phyloP scores from a whole-genome alignment of 192 early-diverging fungal species.

The Rhizoclosmatium globosum region DNA sequence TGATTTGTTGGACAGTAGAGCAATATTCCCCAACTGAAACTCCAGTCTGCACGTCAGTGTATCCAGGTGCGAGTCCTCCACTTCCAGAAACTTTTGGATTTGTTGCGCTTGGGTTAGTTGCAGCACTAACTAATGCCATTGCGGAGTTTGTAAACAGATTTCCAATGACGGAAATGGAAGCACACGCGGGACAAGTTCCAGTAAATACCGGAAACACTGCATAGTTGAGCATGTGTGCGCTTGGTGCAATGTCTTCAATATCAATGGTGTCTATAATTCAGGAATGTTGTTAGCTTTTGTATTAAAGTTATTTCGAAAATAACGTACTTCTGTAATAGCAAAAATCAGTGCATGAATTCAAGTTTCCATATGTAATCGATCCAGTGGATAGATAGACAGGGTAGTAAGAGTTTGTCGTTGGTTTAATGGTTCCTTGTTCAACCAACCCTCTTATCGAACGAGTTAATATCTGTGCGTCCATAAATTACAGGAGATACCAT shows the following conservation, averaged over 20 bases:
- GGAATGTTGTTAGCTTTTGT: background rate
- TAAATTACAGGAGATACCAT: background rate
- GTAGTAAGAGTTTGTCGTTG: conserved; percentile 21
- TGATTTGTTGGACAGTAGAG: background rate
- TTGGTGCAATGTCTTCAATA: background rate
- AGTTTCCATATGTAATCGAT: background rate
- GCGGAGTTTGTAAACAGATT: conserved; percentile 29
- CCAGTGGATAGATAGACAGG: conserved; percentile 12
- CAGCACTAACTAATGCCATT: conserved; percentile 17
- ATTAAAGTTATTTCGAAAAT: background rate
- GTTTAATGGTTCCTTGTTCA: background rate
- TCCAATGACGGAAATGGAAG: conserved; percentile 12
- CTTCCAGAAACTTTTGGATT: background rate
- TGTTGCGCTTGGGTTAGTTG: conserved; percentile 17
- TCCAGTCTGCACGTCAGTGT: background rate
- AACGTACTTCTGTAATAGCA: conserved; percentile 28
- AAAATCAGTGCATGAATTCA: conserved; percentile 27
- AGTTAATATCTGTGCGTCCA: background rate
- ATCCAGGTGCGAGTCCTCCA: background rate
- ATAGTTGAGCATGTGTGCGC: conserved; percentile 7
- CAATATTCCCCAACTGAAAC: conserved; percentile 22
- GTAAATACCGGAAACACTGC: conserved; percentile 22
- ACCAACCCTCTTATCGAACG: background rate
- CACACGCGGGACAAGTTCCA: conserved; percentile 4
- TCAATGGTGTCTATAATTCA: background rate